Evolutionary conservation across 805 yeast genomes (phyloP), one percentile per base, ranked within the genome.

Genomic region (Alloascoidea africana): DNA sequence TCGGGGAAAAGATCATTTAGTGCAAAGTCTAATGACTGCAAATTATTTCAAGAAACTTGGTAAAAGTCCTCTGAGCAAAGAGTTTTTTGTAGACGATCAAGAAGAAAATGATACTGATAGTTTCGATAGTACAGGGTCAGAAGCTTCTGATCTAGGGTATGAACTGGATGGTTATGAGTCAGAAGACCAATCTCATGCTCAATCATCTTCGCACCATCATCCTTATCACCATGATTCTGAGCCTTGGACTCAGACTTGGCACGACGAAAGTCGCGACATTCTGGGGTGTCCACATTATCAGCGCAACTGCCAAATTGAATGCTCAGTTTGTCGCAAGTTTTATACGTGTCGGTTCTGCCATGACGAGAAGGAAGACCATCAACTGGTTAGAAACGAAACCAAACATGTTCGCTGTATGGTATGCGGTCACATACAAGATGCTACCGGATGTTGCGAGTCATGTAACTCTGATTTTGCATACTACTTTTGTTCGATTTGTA

Each of bases 211-310:
- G 41, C 72, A 76, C 14, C 81, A 80, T 70, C 73, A 78, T 4
- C 71, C 80, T 34, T 73, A 71, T 42, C 65, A 69, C 41, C 70
- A 68, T 11, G 54, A 53, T 13, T 44, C 44, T 2, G 39, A 38
- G 14, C 41, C 44, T n/a, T 37, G 46, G 4, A 40, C 36, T n/a
- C 37, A 32, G 14, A 56, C 73, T 0, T 77, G 61, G 47, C 62
- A 64, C 46, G 64, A 66, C 45, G 48, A 55, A 18, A 57, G 56
- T 8, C 58, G 59, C 11, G 59, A 60, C 2, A 58, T 70, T 1
- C 52, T 77, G 18, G 96, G 96, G 2, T 87, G 96, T 52, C 60
- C 59, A 15, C 96, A 87, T 56, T 87, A 87, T 56, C 80, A 74
- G 49, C 60, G 94, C 23, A 76, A 77, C 42, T 85, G 94, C 58